A percentile compares a stretch with the other conserved stretches of the same genome.
phyloP scores from a whole-genome alignment of 805 yeast species.

The Isabelozyma heimii region DNA sequence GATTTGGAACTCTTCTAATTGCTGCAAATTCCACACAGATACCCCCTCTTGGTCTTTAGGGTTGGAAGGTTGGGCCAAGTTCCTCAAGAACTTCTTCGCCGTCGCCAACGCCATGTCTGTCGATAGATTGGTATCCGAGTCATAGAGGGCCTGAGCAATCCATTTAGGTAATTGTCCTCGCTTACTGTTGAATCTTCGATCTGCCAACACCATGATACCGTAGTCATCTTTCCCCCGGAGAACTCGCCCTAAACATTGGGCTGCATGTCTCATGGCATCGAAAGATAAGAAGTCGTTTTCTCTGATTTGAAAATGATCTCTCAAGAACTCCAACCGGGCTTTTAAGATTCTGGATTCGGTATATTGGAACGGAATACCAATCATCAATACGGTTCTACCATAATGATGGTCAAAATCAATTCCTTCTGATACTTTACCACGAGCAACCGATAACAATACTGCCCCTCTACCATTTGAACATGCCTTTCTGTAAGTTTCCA shows the following conservation, averaged over 20 bases:
- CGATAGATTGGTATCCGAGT: conserved; percentile 87
- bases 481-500: conserved; percentile 94
- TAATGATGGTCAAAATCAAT: conserved; percentile 98
- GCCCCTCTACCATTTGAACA: conserved; percentile 99
- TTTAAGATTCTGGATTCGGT: conserved; percentile 95
- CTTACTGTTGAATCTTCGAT: conserved; percentile 84
- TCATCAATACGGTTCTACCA: conserved; percentile 96
- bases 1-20: conserved; percentile 56
- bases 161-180: conserved; percentile 90
- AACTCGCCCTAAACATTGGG: conserved; percentile 97
- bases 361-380: conserved; percentile 98
- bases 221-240: conserved; percentile 97
- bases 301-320: conserved; percentile 89
- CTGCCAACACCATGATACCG: conserved; percentile 98
- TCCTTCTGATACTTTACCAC: conserved; percentile 98
- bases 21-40: conserved; percentile 85
- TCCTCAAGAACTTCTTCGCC: conserved; percentile 87
- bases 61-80: conserved; percentile 91
- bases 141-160: conserved; percentile 91
- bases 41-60: conserved; percentile 91
- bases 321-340: conserved; percentile 87
- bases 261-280: conserved; percentile 99
- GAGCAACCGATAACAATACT: conserved; percentile 90
- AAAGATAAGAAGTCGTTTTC: conserved; percentile 94
- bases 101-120: conserved; percentile 97